Conservation (phyloP, 768 basidiomycete genomes). For the Lentinus tigrinus region DNA sequence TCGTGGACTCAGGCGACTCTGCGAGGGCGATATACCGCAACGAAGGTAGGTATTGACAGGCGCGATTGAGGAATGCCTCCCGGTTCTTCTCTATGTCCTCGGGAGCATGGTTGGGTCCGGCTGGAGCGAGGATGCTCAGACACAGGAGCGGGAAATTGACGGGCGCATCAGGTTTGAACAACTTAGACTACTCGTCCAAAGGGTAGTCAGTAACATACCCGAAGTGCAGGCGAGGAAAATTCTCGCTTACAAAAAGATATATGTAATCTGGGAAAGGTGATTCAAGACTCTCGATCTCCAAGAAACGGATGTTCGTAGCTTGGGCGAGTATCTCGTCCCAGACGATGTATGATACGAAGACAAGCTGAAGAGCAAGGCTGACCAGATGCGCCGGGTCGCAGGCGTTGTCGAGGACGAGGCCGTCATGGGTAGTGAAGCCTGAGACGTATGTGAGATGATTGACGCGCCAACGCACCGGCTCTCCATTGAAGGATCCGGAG, state of each 20-base stretch:
- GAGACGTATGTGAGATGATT: background rate
- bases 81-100: background rate
- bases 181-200: too few relatives aligned
- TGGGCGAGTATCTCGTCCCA: background rate
- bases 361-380: background rate
- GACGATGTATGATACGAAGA: background rate
- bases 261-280: background rate
- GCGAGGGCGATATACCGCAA: background rate
- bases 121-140: background rate
- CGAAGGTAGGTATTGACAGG: background rate
- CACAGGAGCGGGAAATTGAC: background rate
- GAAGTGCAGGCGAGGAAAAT: too few relatives aligned
- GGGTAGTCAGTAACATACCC: background rate
- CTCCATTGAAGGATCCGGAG: background rate
- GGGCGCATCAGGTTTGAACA: too few relatives aligned
- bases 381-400: background rate
- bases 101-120: background rate
- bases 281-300: background rate
- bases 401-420: background rate
- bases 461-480: background rate
- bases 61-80: background rate
- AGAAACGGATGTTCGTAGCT: background rate
- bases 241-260: background rate
- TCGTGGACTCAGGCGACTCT: background rate
- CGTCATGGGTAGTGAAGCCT: background rate